A percentile compares a stretch with the other conserved stretches of the same genome.
Conservation (phyloP, 192 early-diverging fungal genomes). For the Coemansia javaensis region DNA sequence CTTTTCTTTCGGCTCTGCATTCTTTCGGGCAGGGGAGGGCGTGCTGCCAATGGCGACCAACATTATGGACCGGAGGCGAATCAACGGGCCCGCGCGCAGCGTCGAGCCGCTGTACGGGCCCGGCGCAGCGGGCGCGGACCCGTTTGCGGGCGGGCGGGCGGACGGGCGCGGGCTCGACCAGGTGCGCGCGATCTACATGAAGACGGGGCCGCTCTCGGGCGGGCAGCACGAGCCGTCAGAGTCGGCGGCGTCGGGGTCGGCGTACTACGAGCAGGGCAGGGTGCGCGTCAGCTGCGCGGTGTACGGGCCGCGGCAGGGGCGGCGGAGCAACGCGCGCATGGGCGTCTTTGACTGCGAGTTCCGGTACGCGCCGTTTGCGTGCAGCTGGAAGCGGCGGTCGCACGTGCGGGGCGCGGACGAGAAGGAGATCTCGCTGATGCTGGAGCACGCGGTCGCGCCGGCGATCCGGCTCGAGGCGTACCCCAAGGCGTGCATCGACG, state of each 20-base stretch:
- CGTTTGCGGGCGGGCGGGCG: slow-evolving; percentile 13
- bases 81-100: slow-evolving; percentile 45
- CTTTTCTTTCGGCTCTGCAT: no score
- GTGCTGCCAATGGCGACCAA: slow-evolving; percentile 25
- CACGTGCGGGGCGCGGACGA: slow-evolving; percentile 40
- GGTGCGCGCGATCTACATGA: slow-evolving; percentile 44
- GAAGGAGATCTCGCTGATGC: slow-evolving; percentile 41
- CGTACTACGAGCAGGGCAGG: slow-evolving; percentile 50
- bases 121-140: background rate
- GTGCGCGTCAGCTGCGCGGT: slow-evolving; percentile 51
- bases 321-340: slow-evolving; percentile 37
- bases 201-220: slow-evolving; percentile 29
- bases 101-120: slow-evolving; percentile 40
- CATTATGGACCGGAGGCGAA: slow-evolving; percentile 36
- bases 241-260: slow-evolving; percentile 40
- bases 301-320: slow-evolving; percentile 46
- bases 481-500: slow-evolving; percentile 48
- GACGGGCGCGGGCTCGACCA: slow-evolving; percentile 33
- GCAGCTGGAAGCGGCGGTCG: slow-evolving; percentile 38
- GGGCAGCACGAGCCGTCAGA: slow-evolving; percentile 13
- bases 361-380: slow-evolving; percentile 48
- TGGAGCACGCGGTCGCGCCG: slow-evolving; percentile 45
- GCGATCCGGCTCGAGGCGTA: slow-evolving; percentile 50
- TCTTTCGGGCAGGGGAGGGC: no score
- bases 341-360: slow-evolving; percentile 48